Percentiles rank a stretch among this genome's conserved stretches.
These are phyloP conservation scores for Coleophoma eucalyptorum DNA, from an alignment of 2,329 filamentous ascomycete species.

Conservation along the genomic window DNA sequence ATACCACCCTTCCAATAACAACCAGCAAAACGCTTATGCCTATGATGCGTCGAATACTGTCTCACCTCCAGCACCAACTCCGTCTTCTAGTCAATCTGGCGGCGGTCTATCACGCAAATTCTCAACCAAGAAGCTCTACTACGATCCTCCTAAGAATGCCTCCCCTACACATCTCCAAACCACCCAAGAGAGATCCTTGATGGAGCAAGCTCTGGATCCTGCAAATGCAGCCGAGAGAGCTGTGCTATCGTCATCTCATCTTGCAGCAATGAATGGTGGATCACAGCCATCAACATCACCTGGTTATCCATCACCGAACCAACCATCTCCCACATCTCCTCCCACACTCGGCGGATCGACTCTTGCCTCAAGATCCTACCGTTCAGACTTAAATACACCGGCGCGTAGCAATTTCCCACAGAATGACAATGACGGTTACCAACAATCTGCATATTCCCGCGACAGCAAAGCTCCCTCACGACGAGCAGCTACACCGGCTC, in stretches of 20 bases:
- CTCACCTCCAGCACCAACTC: conserved; percentile 54
- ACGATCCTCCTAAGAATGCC: conserved; percentile 69
- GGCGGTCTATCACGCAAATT: conserved; percentile 66
- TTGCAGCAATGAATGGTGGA: conserved; percentile 66
- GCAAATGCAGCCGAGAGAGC: conserved; percentile 65
- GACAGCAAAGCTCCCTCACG: conserved; percentile 38
- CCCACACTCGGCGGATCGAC: conserved; percentile 37
- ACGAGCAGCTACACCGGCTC: conserved; percentile 57
- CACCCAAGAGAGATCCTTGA: conserved; percentile 61
- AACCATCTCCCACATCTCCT: conserved; percentile 68
- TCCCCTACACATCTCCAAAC: conserved; percentile 72
- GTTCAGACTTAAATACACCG: conserved; percentile 49
- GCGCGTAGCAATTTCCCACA: conserved; percentile 52
- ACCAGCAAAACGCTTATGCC: conserved; percentile 33
- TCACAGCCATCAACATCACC: conserved; percentile 49
- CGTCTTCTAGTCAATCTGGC: conserved; percentile 47
- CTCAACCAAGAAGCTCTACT: conserved; percentile 71
- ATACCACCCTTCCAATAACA: conserved; percentile 26
- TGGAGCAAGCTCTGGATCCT: conserved; percentile 64
- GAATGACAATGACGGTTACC: conserved; percentile 34
- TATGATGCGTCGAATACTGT: conserved; percentile 46
- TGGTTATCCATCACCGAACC: conserved; percentile 60
- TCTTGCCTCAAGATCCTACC: conserved; percentile 58
- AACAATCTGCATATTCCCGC: conserved; percentile 23
- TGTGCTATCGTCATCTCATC: conserved; percentile 63